Conservation (phyloP, 176 grass and related monocot genomes). For the Aegilops speltoides region DNA sequence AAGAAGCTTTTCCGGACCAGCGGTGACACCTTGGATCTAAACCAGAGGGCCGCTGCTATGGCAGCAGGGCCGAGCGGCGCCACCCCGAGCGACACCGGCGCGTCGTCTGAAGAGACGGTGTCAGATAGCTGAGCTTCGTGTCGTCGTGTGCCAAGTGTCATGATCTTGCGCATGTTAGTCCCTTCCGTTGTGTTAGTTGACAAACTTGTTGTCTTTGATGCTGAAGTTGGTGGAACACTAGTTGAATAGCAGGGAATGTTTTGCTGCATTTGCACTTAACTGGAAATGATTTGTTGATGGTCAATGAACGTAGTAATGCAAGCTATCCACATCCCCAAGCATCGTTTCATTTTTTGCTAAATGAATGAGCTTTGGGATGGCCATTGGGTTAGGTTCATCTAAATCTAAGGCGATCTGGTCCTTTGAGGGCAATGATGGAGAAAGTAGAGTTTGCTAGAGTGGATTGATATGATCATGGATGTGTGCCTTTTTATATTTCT, state of each 20-base stretch:
- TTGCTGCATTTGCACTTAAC: background rate
- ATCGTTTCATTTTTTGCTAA: no score
- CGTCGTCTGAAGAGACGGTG: conserved; percentile 69
- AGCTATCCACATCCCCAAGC: background rate
- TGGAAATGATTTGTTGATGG: background rate
- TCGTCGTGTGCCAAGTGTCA: background rate
- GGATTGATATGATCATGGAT: no score
- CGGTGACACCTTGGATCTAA: conserved; percentile 38
- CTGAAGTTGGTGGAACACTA: background rate
- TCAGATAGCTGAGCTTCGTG: conserved; percentile 48
- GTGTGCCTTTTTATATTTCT: no score
- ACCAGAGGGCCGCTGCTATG: conserved; percentile 16
- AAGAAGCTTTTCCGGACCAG: conserved; percentile 36
- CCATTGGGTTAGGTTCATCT: no score
- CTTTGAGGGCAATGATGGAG: no score
- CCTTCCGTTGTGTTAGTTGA: background rate
- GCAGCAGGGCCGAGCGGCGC: conserved; percentile 21
- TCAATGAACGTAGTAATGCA: background rate
- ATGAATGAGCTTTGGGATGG: no score
- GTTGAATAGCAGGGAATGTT: background rate
- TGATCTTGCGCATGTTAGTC: background rate
- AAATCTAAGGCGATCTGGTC: no score
- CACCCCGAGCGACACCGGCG: conserved; percentile 40
- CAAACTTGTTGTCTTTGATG: background rate
- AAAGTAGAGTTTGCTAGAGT: no score